Evolutionary conservation across 495 filamentous ascomycete genomes (phyloP), one percentile per base, ranked within the genome.

Genomic region (Neurospora sp.): DNA sequence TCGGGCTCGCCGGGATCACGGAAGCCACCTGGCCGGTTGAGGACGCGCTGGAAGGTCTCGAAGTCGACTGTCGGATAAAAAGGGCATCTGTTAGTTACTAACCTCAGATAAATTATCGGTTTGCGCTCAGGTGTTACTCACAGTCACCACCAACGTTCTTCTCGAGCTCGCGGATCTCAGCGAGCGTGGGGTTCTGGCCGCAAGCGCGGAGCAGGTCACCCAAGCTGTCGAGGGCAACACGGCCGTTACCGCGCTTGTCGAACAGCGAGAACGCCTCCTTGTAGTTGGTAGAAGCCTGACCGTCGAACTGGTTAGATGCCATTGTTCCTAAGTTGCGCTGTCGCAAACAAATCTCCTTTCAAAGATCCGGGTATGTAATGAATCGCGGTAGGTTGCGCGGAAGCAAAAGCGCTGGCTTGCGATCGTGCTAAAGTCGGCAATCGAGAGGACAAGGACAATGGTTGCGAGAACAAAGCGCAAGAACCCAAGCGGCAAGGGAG

Each of bases 181-280:
- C 88, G 71, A 97, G 85, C 3, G 96, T 99, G 34, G 96, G 96
- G 82, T 99, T 99, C 87, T 99, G 96, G 2, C 96, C 96, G 80
- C 96, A 99, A 10, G 96, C 96, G 78, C 96, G 91, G 43, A 99
- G 89, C 40, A 99, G 89, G 79, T 99, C 96, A 39, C 96, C 96
- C 21, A 99, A 89, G 71, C 90, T 92, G 72, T 94, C 92, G 81
- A 93, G 87, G 11, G 91, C 81, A 77, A 98, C 96, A 74, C 92
- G 94, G 75, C 93, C 93, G 79, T 91, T 95, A 78, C 96, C 96
- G 78, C 96, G 94, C 88, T 97, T 97, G 86, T 99, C 96, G 88
- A 98, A 99, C 79, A 99, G 93, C 70, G 94, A 93, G 87, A 99
- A 99, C 74, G 96, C 96, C 91, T 99, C 96, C 88, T 98, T 98